Evolutionary conservation across 1,284 basidiomycete species (phyloP).

Genomic region (Peniophora sp.): DNA sequence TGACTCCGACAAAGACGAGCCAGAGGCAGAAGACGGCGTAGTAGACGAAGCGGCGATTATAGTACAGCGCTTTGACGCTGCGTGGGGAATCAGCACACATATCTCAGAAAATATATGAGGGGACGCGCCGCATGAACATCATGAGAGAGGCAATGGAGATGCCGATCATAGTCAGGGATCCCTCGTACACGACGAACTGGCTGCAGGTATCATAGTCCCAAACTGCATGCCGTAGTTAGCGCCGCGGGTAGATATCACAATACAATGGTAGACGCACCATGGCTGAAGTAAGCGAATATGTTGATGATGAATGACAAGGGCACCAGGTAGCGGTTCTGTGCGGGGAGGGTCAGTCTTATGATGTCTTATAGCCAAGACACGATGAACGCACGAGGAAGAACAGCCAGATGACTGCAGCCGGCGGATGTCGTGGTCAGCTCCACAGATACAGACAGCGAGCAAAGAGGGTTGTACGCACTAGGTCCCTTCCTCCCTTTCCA

Average conservation of each 20-base stretch:
- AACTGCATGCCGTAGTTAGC: neutral
- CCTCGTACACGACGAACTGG: constrained; percentile 43
- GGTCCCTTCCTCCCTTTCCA: constrained; percentile 41
- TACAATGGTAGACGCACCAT: constrained; percentile 13
- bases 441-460: neutral
- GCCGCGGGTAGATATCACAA: constrained; percentile 16
- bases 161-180: constrained; percentile 38
- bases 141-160: constrained; percentile 41
- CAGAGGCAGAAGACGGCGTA: constrained; percentile 28
- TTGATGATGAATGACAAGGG: constrained; percentile 43
- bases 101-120: neutral
- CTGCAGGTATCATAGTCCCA: constrained; percentile 26
- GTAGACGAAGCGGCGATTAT: constrained; percentile 25
- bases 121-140: constrained; percentile 31
- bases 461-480: constrained; percentile 21
- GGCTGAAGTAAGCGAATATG: constrained; percentile 36
- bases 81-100: neutral
- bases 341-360: neutral
- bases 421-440: constrained; percentile 15
- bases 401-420: constrained; percentile 32
- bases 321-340: constrained; percentile 41
- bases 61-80: constrained; percentile 41
- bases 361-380: constrained; percentile 24
- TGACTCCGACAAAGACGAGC: constrained; percentile 31
- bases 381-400: constrained; percentile 37